These are phyloP conservation scores for Eurotiales sp. DNA, from an alignment of 2,329 filamentous ascomycete genomes.

Conservation along the genomic window DNA sequence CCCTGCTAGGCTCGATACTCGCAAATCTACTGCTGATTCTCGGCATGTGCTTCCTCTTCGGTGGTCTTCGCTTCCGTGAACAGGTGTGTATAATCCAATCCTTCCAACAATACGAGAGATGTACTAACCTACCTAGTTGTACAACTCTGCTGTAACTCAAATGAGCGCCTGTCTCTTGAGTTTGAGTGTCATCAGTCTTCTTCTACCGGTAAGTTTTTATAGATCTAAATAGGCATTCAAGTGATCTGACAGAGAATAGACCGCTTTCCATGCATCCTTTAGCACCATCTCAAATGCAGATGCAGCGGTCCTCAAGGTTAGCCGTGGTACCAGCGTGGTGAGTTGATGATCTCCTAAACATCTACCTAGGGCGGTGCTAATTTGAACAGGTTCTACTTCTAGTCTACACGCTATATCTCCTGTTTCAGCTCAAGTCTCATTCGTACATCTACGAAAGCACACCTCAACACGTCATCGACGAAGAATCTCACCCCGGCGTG, in stretches of 20 bases:
- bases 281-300: slow-evolving; percentile 59
- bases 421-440: slow-evolving; percentile 89
- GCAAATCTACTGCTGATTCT: slow-evolving; percentile 80
- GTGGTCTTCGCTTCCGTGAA: slow-evolving; percentile 76
- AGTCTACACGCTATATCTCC: slow-evolving; percentile 75
- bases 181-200: slow-evolving; percentile 78
- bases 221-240: not conserved
- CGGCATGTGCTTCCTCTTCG: slow-evolving; percentile 82
- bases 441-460: slow-evolving; percentile 85
- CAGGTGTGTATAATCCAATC: slow-evolving; percentile 53
- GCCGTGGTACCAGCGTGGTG: slow-evolving; percentile 78
- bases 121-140: slow-evolving; percentile 53
- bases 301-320: slow-evolving; percentile 69
- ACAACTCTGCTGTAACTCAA: slow-evolving; percentile 86
- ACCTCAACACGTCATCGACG: slow-evolving; percentile 83
- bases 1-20: slow-evolving; percentile 77
- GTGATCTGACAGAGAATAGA: slow-evolving; percentile 47
- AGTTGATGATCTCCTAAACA: slow-evolving; percentile 27
- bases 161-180: slow-evolving; percentile 89
- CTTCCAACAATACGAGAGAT: not conserved
- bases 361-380: not conserved
- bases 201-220: slow-evolving; percentile 62
- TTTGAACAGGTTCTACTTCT: slow-evolving; percentile 56
- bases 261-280: slow-evolving; percentile 85
- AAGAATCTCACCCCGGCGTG: slow-evolving; percentile 77